Base-by-base conservation (phyloP, 2,329 filamentous ascomycete genomes). In the Beauveria scarabaeidicola region DNA sequence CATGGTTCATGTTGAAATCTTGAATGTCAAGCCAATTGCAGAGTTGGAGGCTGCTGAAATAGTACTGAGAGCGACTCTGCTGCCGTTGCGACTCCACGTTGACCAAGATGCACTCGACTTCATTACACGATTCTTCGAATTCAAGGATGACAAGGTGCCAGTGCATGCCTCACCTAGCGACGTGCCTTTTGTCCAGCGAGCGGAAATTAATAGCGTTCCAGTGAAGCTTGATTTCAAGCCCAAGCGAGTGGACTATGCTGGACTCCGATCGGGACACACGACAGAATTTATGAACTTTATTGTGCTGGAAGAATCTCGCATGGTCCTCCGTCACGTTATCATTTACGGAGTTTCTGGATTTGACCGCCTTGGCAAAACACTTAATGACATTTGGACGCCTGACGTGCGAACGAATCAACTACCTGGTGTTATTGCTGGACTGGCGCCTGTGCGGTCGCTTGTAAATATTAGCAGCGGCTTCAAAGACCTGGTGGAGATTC, bases 261-360 rank as follows among this genome's bases (percentile, higher is more conserved):
- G 92, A 3, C 81, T 99, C 3, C 86, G 92, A 27, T 97, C 94
- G 1, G 94, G 94, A 1, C 91, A 90, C 65, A 97, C 94, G 0
- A 96, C 91, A 0, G 94, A 99, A 71, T 96, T 99, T 68, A 97
- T 97, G 92, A 99, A 99, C 72, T 97, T 99, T 70, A 82, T 99
- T 64, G 89, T 93, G 15, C 82, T 99, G 1, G 94, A 99, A 66
- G 87, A 90, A 64, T 86, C 94, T 2, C 86, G 93, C 62, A 89
- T 99, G 81, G 83, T 88, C 7, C 81, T 99, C 57, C 84, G 89
- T 13, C 92, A 93, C 70, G 89, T 90, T 27, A 97, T 99, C 65
- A 85, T 97, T 40, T 97, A 97, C 66, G 94, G 95, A 29, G 84
- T 96, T 1, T 86, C 86, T 8, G 94, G 94, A 0, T 97, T 97